Evolutionary conservation across 2,329 filamentous ascomycete genomes (phyloP), one percentile per base, ranked within the genome.

Genomic region (Parafenestella ontariensis): DNA sequence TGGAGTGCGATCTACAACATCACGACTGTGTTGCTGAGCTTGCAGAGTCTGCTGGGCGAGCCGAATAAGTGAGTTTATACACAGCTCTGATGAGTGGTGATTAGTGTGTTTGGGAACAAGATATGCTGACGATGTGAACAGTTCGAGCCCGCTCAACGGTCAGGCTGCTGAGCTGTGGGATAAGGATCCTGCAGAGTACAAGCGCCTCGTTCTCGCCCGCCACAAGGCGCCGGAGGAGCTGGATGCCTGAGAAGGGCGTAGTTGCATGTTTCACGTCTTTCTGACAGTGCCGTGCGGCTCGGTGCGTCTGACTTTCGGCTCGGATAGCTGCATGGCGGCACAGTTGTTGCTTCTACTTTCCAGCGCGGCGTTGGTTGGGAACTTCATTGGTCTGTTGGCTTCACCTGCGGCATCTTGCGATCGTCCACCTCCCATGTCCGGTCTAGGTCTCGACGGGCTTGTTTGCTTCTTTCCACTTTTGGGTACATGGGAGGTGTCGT

Each of bases 1-100:
- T 99, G 95, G 95, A 96, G 92, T 55, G 92, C 95, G 17, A 93
- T 96, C 39, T 96, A 97, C 84, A 98, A 98, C 73, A 92, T 96
- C 58, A 91, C 96, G 77, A 96, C 90, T 42, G 91, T 99, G 42
- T 82, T 99, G 50, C 78, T 99, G 69, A 98, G 94, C 68, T 79
- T 99, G 77, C 95, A 99, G 79, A 97, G 93, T 77, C 81, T 99
- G 71, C 84, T 99, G 28, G 95, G 94, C 23, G 95, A 99, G 79
- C 95, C 95, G 31, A 99, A 99, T 81, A 99, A 99, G 95, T 98
- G 81, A 77, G 90, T 69, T 2, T 11, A 9, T 18, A 17, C 23
- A 10, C 9, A 3, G 6, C 6, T 13, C 11, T 20, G 36, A 10
- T 11, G 20, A 11, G 37, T 23, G 37, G 15, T 11, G 21, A 9